Conservation (phyloP, 2,329 filamentous ascomycete species). For the Penicillium sp. region DNA sequence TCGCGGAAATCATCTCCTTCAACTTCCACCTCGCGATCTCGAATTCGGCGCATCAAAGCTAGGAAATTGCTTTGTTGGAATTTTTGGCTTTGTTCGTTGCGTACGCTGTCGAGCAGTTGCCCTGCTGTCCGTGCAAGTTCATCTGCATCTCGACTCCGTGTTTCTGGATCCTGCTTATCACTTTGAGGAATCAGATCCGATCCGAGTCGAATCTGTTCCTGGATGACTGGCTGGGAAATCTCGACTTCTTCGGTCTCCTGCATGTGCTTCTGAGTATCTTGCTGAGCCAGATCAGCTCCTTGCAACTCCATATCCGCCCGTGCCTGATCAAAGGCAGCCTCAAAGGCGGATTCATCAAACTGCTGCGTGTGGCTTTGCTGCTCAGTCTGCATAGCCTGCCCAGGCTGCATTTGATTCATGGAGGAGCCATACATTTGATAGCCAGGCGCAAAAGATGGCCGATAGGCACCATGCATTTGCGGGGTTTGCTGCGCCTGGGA, state of each 20-base stretch:
- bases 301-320: conserved; percentile 38
- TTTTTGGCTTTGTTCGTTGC: conserved; percentile 67
- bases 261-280: conserved; percentile 10
- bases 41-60: conserved; percentile 70
- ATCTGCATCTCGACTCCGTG: conserved; percentile 54
- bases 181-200: conserved; percentile 43
- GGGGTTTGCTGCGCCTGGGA: conserved; percentile 16
- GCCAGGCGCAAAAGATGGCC: conserved; percentile 28
- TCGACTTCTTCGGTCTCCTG: conserved; percentile 21
- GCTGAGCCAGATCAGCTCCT: conserved; percentile 15
- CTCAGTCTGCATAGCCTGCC: conserved; percentile 25
- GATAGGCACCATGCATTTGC: conserved; percentile 24
- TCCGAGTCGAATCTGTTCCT: conserved; percentile 40
- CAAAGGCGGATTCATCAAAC: conserved; percentile 48
- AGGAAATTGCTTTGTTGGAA: conserved; percentile 78
- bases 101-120: conserved; percentile 66
- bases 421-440: conserved; percentile 24
- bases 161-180: conserved; percentile 32
- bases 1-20: conserved; percentile 61
- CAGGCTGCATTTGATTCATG: conserved; percentile 23
- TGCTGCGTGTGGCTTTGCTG: conserved; percentile 28
- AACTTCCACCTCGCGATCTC: conserved; percentile 69
- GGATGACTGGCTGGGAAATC: conserved; percentile 5
- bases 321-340: conserved; percentile 45
- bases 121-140: conserved; percentile 71